Evolutionary conservation across 352 stramenopile genomes (phyloP), one percentile per base, ranked within the genome.

Genomic region (Globisporangium spiculum): DNA sequence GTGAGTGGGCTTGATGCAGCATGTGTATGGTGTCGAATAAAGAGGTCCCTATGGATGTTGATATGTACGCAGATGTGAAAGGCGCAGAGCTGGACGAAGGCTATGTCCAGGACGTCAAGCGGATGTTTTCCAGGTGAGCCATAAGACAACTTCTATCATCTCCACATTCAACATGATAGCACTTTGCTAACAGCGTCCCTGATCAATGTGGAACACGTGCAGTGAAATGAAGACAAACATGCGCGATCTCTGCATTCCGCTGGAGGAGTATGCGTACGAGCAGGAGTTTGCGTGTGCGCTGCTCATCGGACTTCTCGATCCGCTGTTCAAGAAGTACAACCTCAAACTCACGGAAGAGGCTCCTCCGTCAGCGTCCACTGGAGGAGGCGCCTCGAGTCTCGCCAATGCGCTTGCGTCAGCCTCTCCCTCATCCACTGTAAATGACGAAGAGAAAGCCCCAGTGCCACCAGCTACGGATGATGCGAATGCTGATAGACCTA

Each of bases 221-320:
- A 96, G 88, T 26, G 88, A 96, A 73, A 96, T 96, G 86, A 96
- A 94, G 67, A 61, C 72, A 4, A 92, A 89, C 63, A 92, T 96
- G 80, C 83, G 88, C 57, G 83, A 96, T 12, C 65, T 94, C 57
- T 92, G 84, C 60, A 92, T 96, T 36, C 86, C 88, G 0, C 67
- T 96, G 55, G 88, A 96, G 69, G 85, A 89, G 63, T 96, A 91
- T 57, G 88, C 88, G 30, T 90, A 96, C 67, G 79, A 90, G 26
- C 77, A 96, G 69, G 88, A 96, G 55, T 89, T 91, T 62, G 75
- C 83, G 3, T 89, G 80, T 60, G 88, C 88, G 6, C 61, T 92
- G 48, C 60, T 94, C 48, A 82, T 96, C 3, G 83, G 85, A 2
- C 61, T 96, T 2, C 67, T 96, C 12, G 88, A 96, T 55, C 88